Conservation (phyloP, 768 basidiomycete species). For the Paxillus rubicundulus region DNA sequence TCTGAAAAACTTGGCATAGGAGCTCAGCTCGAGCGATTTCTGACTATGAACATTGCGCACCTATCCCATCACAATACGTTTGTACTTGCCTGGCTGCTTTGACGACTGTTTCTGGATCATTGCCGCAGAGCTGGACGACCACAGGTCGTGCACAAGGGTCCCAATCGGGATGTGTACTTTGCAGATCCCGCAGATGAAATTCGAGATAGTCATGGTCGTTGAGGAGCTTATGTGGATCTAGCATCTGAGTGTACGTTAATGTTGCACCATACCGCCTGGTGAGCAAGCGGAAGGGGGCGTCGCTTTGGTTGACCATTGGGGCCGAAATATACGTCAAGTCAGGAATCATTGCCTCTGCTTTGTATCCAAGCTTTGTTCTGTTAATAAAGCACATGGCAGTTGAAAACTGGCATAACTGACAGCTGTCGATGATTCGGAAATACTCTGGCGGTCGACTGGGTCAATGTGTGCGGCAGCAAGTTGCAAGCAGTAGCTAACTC, state of each 20-base stretch:
- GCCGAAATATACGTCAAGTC: conserved; percentile 51
- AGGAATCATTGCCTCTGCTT: conserved; percentile 12
- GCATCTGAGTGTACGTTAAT: conserved; percentile 76
- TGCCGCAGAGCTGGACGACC: conserved; percentile 72
- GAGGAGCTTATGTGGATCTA: conserved; percentile 57
- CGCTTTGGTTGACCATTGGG: conserved; percentile 81
- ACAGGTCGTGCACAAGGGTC: conserved; percentile 43
- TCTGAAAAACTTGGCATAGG: conserved; percentile 41
- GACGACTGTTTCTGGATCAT: conserved; percentile 61
- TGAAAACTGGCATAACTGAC: too few species aligned
- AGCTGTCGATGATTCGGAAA: too few species aligned
- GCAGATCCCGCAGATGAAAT: conserved; percentile 58
- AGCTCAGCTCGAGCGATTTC: neutral
- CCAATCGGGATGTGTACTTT: conserved; percentile 11
- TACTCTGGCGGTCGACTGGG: too few species aligned
- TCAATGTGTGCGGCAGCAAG: too few species aligned
- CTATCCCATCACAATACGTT: conserved; percentile 64
- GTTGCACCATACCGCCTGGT: conserved; percentile 63
- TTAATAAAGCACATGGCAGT: neutral
- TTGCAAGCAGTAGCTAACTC: too few species aligned
- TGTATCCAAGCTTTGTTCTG: neutral
- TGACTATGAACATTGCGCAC: conserved; percentile 35
- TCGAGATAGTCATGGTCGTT: conserved; percentile 65
- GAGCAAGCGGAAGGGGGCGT: conserved; percentile 68
- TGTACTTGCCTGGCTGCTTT: conserved; percentile 60